Percentiles rank a stretch among this genome's conserved stretches.
phyloP scores from a whole-genome alignment of 2,329 filamentous ascomycete genomes.

The Metarhizium humberi region DNA sequence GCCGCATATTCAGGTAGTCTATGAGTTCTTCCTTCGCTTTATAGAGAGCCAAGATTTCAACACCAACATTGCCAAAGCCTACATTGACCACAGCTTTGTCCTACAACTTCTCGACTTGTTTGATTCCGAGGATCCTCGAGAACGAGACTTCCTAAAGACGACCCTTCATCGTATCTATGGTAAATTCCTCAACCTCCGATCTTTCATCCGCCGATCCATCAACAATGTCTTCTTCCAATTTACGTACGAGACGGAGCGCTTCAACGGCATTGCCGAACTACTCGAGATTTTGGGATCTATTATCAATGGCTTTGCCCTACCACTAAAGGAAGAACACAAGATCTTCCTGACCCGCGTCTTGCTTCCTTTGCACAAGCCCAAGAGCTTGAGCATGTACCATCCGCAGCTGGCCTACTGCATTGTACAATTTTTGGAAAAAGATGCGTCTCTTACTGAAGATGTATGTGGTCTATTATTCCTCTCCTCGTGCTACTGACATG shows the following conservation, averaged over 20 bases:
- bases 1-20: conserved; percentile 98
- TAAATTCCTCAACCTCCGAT: conserved; percentile 95
- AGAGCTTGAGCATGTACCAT: conserved; percentile 99
- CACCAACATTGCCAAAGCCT: conserved; percentile 97
- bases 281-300: conserved; percentile 96
- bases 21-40: conserved; percentile 97
- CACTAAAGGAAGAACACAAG: conserved; percentile 97
- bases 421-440: conserved; percentile 96
- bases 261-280: conserved; percentile 95
- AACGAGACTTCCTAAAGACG: conserved; percentile 96
- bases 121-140: conserved; percentile 93
- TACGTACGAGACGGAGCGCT: conserved; percentile 95
- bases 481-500: background rate
- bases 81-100: conserved; percentile 97
- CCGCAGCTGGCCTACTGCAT: conserved; percentile 98
- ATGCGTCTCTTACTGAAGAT: conserved; percentile 93
- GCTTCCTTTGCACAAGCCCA: conserved; percentile 93
- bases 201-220: conserved; percentile 95
- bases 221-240: conserved; percentile 99
- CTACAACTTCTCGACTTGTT: conserved; percentile 95
- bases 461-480: conserved; percentile 33
- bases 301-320: conserved; percentile 96
- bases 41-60: conserved; percentile 99
- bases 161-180: conserved; percentile 97
- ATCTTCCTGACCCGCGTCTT: conserved; percentile 90